Evolutionary conservation across 768 basidiomycete species (phyloP).

Genomic region (Auriscalpium orientale): DNA sequence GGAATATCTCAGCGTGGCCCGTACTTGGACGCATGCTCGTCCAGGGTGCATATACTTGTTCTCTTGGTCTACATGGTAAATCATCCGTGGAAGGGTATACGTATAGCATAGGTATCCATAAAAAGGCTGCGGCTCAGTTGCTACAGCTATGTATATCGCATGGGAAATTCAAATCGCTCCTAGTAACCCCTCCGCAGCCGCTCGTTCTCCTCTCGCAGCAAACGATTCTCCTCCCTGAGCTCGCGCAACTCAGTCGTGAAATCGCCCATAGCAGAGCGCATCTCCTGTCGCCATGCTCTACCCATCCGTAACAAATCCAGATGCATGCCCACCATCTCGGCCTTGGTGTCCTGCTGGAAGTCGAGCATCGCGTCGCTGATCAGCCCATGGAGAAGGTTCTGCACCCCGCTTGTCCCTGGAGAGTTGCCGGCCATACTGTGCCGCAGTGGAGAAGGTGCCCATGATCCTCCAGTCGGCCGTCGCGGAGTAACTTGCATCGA

Average conservation of each 20-base stretch:
- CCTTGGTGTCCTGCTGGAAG: conserved; percentile 58
- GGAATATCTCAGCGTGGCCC: no score
- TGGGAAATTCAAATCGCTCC: neutral
- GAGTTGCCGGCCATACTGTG: conserved; percentile 33
- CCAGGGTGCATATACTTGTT: no score
- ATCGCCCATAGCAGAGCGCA: conserved; percentile 54
- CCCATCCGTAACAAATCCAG: conserved; percentile 69
- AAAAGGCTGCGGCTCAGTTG: neutral
- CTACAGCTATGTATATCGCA: neutral
- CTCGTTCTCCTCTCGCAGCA: conserved; percentile 61
- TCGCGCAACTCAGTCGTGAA: conserved; percentile 48
- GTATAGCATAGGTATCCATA: neutral
- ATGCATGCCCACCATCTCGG: conserved; percentile 71
- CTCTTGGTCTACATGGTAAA: neutral
- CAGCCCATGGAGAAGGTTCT: conserved; percentile 56
- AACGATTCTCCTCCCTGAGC: conserved; percentile 39
- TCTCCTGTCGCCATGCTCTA: conserved; percentile 56
- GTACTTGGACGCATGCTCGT: no score
- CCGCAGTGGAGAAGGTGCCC: conserved; percentile 22
- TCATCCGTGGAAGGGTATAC: neutral
- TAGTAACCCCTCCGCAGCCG: conserved; percentile 35
- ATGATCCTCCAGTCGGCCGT: conserved; percentile 22
- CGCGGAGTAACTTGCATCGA: conserved; percentile 48
- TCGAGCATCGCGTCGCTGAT: conserved; percentile 70
- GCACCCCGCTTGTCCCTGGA: conserved; percentile 33